A percentile compares a stretch with the other conserved stretches of the same genome.
These are phyloP conservation scores for Monascus ruber DNA, from an alignment of 2,329 filamentous ascomycete genomes.

Conservation along the genomic window DNA sequence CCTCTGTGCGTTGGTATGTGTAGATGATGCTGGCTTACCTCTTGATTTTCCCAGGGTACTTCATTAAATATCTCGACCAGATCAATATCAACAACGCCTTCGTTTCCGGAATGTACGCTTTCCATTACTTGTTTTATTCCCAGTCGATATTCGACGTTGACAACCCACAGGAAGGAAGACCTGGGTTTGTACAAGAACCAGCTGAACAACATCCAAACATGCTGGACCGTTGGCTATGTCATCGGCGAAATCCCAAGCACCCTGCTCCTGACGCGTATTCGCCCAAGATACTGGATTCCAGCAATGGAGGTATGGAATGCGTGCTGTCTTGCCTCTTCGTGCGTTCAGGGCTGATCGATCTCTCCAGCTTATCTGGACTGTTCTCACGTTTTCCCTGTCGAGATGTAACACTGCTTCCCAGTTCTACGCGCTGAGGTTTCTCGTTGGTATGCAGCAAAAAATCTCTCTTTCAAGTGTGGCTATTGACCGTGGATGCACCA, in stretches of 20 bases:
- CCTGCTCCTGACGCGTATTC: conserved; percentile 39
- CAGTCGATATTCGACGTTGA: conserved; percentile 1
- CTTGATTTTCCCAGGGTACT: conserved; percentile 28
- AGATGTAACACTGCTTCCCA: conserved; percentile 31
- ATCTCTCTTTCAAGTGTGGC: not conserved
- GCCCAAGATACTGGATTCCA: conserved; percentile 39
- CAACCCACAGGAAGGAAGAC: conserved; percentile 38
- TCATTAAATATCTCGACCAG: conserved; percentile 40
- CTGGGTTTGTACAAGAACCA: conserved; percentile 43
- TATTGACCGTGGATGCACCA: no score
- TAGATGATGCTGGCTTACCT: no score
- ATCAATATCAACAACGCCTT: conserved; percentile 38
- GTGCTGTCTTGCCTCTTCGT: no score
- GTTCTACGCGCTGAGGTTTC: conserved; percentile 39
- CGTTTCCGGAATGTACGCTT: conserved; percentile 34
- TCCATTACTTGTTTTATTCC: not conserved
- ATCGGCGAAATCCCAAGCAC: conserved; percentile 43
- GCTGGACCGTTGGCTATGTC: conserved; percentile 51
- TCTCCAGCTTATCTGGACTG: conserved; percentile 34
- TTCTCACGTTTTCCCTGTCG: conserved; percentile 37
- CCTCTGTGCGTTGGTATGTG: not conserved
- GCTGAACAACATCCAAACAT: conserved; percentile 45
- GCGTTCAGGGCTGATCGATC: no score
- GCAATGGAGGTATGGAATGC: conserved; percentile 28
- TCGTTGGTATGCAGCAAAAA: conserved; percentile 27